Evolutionary conservation across 805 yeast genomes (phyloP).

Genomic region (Teunomyces kruisii): DNA sequence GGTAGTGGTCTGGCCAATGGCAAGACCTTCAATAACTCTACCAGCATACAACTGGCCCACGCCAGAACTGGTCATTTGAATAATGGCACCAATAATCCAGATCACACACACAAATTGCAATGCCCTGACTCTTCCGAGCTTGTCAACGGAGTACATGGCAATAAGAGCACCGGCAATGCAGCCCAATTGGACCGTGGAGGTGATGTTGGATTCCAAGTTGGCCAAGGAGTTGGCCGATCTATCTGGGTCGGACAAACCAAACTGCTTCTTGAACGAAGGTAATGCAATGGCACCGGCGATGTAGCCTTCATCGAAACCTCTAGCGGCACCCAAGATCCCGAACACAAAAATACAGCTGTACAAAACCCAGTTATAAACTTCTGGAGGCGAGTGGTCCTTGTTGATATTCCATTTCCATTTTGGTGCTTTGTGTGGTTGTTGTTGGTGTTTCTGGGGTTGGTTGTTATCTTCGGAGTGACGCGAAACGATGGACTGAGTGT

Average conservation of each 20-base stretch:
- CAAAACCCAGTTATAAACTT: slow-evolving; percentile 21
- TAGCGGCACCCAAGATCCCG: slow-evolving; percentile 24
- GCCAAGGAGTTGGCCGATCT: slow-evolving; percentile 18
- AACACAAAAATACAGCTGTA: slow-evolving; percentile 20
- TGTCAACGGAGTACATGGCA: slow-evolving; percentile 25
- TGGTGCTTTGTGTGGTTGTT: slow-evolving; percentile 1
- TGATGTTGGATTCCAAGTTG: slow-evolving; percentile 21
- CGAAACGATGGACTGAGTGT: slow-evolving; percentile 4
- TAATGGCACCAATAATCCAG: slow-evolving; percentile 21
- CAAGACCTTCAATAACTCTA: slow-evolving; percentile 23
- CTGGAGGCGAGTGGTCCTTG: slow-evolving; percentile 20
- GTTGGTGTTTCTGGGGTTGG: slow-evolving; percentile 1
- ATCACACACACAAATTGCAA: slow-evolving; percentile 19
- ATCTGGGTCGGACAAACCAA: slow-evolving; percentile 16
- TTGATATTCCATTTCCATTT: slow-evolving; percentile 17
- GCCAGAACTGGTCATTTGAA: slow-evolving; percentile 15
- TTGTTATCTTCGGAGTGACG: slow-evolving; percentile 3
- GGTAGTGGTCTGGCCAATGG: slow-evolving; percentile 25
- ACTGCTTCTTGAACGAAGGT: slow-evolving; percentile 16
- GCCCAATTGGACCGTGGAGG: slow-evolving; percentile 26
- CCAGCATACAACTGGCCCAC: slow-evolving; percentile 27
- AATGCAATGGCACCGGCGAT: slow-evolving; percentile 22
- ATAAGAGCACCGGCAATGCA: slow-evolving; percentile 22
- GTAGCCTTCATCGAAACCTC: slow-evolving; percentile 25
- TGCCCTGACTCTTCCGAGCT: slow-evolving; percentile 22